Evolutionary conservation across 805 yeast species (phyloP).

Genomic region (Diddensiella santjacobensis): DNA sequence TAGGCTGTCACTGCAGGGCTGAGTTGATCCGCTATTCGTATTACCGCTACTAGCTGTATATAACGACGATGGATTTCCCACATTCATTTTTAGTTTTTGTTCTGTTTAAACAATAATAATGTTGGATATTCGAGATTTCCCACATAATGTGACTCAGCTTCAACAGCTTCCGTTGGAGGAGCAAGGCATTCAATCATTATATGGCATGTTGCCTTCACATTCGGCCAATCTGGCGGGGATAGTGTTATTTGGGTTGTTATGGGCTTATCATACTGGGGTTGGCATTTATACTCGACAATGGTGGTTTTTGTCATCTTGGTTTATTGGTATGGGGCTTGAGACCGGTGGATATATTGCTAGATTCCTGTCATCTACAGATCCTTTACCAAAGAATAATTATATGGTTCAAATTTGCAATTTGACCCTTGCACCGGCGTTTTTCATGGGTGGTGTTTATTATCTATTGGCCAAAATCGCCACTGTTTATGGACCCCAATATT

Average conservation of each 20-base stretch:
- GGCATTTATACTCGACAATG: conserved; percentile 49
- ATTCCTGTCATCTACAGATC: conserved; percentile 41
- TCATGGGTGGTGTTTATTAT: conserved; percentile 80
- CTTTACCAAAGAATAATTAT: conserved; percentile 39
- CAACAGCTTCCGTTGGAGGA: background rate
- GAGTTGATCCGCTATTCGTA: too few species aligned
- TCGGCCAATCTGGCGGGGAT: conserved; percentile 55
- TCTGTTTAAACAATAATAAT: too few species aligned
- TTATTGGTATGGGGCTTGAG: conserved; percentile 56
- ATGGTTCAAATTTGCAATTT: conserved; percentile 63
- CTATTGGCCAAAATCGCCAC: conserved; percentile 63
- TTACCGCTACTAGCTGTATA: too few species aligned
- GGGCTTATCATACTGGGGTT: conserved; percentile 40
- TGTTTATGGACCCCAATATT: conserved; percentile 53
- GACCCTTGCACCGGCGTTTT: conserved; percentile 77
- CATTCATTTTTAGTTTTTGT: too few species aligned
- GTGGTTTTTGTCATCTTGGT: conserved; percentile 63
- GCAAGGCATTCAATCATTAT: background rate
- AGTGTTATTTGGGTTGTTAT: conserved; percentile 49
- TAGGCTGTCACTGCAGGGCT: too few species aligned
- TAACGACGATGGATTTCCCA: too few species aligned
- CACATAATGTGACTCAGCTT: background rate
- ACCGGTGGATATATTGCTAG: conserved; percentile 67
- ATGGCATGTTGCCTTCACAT: conserved; percentile 8
- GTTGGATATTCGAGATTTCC: background rate